These are phyloP conservation scores for Amphirosellinia nigrospora DNA, from an alignment of 495 filamentous ascomycete species.

Conservation along the genomic window DNA sequence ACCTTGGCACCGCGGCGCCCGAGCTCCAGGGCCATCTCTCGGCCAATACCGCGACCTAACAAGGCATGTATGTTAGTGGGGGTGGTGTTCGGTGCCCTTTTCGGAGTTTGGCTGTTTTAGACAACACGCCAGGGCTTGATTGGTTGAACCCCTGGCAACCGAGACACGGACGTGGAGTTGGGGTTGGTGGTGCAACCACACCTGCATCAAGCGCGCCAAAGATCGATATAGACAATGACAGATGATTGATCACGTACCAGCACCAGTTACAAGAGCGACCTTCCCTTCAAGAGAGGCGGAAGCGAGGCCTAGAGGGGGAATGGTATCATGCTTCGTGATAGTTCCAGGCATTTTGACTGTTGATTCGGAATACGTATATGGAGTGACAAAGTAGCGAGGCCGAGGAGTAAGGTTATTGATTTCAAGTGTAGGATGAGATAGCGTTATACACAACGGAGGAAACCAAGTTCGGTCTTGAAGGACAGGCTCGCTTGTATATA, in stretches of 20 bases:
- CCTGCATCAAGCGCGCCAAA: not conserved
- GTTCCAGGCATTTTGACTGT: conserved; percentile 48
- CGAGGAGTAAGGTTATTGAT: not conserved
- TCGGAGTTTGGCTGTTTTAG: conserved; percentile 21
- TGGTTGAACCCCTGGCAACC: conserved; percentile 4
- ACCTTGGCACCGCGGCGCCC: conserved; percentile 73
- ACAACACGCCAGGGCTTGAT: not conserved
- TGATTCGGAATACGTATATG: conserved; percentile 14
- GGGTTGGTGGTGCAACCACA: conserved; percentile 23
- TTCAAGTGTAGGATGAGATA: not conserved
- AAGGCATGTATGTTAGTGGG: conserved; percentile 25
- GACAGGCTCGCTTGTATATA: conserved; percentile 31
- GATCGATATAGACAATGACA: not conserved
- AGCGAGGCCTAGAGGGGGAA: conserved; percentile 55
- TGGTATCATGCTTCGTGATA: conserved; percentile 49
- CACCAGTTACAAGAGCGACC: conserved; percentile 56
- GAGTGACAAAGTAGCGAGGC: not conserved
- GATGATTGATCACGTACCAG: conserved; percentile 44
- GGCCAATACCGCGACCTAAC: conserved; percentile 72
- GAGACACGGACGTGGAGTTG: conserved; percentile 24
- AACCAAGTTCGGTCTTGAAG: not conserved
- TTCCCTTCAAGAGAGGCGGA: conserved; percentile 58
- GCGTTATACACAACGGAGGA: not conserved
- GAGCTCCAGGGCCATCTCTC: conserved; percentile 77
- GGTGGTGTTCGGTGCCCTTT: not conserved